These are phyloP conservation scores for Hypoxylon crocopeplum DNA, from an alignment of 495 filamentous ascomycete genomes.

Conservation along the genomic window DNA sequence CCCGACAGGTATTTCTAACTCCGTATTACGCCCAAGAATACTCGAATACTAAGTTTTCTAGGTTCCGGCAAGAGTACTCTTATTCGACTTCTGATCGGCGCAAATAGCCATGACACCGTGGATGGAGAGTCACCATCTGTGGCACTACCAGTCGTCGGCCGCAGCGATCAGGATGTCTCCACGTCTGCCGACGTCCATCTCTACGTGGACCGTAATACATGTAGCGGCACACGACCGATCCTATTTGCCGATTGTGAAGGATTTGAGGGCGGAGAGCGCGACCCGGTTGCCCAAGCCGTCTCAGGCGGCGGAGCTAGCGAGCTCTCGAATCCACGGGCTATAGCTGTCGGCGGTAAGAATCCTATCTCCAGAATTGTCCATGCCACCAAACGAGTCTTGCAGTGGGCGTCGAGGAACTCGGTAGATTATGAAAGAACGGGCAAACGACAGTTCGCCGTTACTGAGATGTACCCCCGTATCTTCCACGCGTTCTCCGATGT, in stretches of 20 bases:
- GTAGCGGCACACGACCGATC: conserved; percentile 43
- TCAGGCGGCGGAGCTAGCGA: background rate
- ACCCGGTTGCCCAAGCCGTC: conserved; percentile 32
- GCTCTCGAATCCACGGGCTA: background rate
- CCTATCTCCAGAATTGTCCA: background rate
- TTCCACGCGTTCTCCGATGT: conserved; percentile 60
- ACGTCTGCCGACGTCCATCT: conserved; percentile 67
- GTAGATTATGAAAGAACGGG: conserved; percentile 37
- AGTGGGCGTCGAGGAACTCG: background rate
- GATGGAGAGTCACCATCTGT: background rate
- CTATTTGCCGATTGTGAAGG: conserved; percentile 64
- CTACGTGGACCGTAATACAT: conserved; percentile 60
- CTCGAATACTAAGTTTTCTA: background rate
- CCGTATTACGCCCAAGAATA: background rate
- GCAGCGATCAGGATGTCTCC: background rate
- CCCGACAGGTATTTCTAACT: background rate
- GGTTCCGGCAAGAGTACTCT: background rate
- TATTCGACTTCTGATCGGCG: background rate
- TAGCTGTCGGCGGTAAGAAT: background rate
- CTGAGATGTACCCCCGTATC: conserved; percentile 55
- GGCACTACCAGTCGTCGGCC: background rate
- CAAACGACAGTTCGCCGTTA: conserved; percentile 46
- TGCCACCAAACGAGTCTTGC: background rate
- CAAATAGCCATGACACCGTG: background rate
- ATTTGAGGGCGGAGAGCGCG: conserved; percentile 51